phyloP scores from a whole-genome alignment of 2,329 filamentous ascomycete species.

The Arachnopeziza araneosa region DNA sequence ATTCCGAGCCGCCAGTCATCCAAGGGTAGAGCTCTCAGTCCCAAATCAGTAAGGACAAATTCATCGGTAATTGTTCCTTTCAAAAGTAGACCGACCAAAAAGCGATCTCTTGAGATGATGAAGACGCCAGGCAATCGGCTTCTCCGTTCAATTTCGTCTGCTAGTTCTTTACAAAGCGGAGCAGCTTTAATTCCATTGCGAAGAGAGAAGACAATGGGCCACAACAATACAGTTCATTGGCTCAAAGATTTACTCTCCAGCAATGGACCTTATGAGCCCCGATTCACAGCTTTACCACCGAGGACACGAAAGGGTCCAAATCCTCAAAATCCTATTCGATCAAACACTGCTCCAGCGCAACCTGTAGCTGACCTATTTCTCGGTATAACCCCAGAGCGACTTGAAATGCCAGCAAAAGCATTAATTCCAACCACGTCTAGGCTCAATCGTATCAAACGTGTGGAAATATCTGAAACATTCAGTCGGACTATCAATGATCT shows the following conservation, averaged over 20 bases:
- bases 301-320: constrained; percentile 13
- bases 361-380: constrained; percentile 14
- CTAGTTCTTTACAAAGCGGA: constrained; percentile 6
- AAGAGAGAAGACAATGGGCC: constrained; percentile 5
- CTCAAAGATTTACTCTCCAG: constrained; percentile 23
- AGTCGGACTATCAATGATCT: constrained; percentile 32
- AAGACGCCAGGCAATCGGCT: not conserved
- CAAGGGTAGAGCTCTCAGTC: constrained; percentile 12
- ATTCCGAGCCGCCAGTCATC: constrained; percentile 21
- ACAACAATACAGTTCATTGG: constrained; percentile 23
- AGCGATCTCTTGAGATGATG: constrained; percentile 8
- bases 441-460: constrained; percentile 6
- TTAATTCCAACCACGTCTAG: not conserved
- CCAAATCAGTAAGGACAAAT: constrained; percentile 1
- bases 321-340: constrained; percentile 6
- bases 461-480: constrained; percentile 26
- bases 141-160: constrained; percentile 16
- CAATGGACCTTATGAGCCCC: constrained; percentile 23
- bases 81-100: not conserved
- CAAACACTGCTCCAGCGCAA: constrained; percentile 8
- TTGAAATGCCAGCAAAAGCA: constrained; percentile 2
- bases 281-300: constrained; percentile 26
- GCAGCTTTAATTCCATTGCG: constrained; percentile 1
- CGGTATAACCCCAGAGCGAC: constrained; percentile 6
- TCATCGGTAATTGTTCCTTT: not conserved